Evolutionary conservation across 441 rosid genomes (phyloP).

Genomic region (Aleurites moluccanus): DNA sequence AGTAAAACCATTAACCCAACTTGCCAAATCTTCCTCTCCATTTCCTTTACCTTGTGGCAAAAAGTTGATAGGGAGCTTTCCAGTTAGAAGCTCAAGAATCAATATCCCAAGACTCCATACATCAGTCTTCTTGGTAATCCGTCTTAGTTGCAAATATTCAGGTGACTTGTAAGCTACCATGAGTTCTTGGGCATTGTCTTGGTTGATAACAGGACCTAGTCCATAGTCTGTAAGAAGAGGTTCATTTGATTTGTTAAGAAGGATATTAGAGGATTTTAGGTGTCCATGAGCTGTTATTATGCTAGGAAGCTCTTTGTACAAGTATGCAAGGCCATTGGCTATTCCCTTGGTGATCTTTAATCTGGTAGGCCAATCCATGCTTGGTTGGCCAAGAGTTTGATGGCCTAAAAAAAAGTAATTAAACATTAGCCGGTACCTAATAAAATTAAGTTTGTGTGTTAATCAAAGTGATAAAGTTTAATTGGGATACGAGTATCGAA

Average conservation of each 20-base stretch:
- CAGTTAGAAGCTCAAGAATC: conserved; percentile 70
- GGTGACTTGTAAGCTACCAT: conserved; percentile 87
- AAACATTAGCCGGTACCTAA: no score
- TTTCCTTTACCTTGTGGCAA: conserved; percentile 44
- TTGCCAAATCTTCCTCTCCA: conserved; percentile 47
- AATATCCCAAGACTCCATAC: conserved; percentile 87
- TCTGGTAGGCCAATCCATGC: conserved; percentile 73
- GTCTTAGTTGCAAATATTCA: conserved; percentile 51
- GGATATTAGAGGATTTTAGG: conserved; percentile 86
- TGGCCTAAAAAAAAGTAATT: conserved; percentile 44
- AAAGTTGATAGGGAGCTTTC: conserved; percentile 60
- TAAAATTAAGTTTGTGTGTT: no score
- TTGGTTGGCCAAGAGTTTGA: conserved; percentile 43
- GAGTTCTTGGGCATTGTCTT: conserved; percentile 55
- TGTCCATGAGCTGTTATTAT: conserved; percentile 86
- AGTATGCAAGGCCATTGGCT: conserved; percentile 63
- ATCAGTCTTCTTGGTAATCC: conserved; percentile 65
- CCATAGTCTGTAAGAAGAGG: conserved; percentile 74
- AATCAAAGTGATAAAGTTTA: no score
- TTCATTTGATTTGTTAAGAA: conserved; percentile 49
- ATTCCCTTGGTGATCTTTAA: conserved; percentile 73
- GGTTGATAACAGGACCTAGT: conserved; percentile 66
- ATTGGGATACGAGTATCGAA: no score
- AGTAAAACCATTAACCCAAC: conserved; percentile 61
- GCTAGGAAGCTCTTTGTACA: conserved; percentile 61